Evolutionary conservation across 208 protist genomes (phyloP).

Genomic region (Herpetomonas tarakana): DNA sequence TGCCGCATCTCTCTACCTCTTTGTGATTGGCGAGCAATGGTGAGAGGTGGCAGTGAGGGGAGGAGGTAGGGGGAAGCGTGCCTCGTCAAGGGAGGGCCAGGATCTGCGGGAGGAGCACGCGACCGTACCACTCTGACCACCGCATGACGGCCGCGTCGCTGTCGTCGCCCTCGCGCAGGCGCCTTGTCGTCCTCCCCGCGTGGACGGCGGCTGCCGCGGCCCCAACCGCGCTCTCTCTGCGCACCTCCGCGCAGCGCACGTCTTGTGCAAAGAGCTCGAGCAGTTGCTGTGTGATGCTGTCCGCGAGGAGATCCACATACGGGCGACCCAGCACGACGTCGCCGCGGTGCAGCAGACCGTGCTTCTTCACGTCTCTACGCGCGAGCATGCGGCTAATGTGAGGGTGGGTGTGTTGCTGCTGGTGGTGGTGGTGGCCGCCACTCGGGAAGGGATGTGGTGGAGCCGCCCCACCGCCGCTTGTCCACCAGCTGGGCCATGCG

Average conservation of each 20-base stretch:
- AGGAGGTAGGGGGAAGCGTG: too few species aligned
- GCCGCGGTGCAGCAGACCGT: constrained; percentile 29
- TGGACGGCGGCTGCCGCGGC: too few species aligned
- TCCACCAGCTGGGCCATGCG: constrained; percentile 35
- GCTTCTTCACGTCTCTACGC: constrained; percentile 40
- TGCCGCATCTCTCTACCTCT: too few species aligned
- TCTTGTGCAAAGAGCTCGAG: constrained; percentile 14
- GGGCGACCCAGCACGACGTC: constrained; percentile 55
- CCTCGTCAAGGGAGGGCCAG: constrained; percentile 12
- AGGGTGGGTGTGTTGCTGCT: neutral
- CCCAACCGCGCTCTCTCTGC: constrained; percentile 3
- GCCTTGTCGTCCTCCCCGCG: neutral
- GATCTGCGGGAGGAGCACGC: constrained; percentile 28
- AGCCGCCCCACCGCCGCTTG: neutral
- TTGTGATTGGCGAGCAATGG: too few species aligned
- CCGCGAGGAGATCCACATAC: constrained; percentile 51
- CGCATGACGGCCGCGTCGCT: neutral
- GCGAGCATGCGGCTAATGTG: constrained; percentile 31
- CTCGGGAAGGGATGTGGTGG: constrained; percentile 2
- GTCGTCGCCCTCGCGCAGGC: constrained; percentile 9
- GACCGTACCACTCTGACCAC: constrained; percentile 29
- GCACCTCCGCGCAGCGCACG: constrained; percentile 1
- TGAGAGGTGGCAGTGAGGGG: too few species aligned
- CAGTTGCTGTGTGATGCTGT: constrained; percentile 47
- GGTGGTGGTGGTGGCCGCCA: neutral